A percentile compares a stretch with the other conserved stretches of the same genome.
phyloP scores from a whole-genome alignment of 2,329 filamentous ascomycete species.

The Parastagonospora nodorum region DNA sequence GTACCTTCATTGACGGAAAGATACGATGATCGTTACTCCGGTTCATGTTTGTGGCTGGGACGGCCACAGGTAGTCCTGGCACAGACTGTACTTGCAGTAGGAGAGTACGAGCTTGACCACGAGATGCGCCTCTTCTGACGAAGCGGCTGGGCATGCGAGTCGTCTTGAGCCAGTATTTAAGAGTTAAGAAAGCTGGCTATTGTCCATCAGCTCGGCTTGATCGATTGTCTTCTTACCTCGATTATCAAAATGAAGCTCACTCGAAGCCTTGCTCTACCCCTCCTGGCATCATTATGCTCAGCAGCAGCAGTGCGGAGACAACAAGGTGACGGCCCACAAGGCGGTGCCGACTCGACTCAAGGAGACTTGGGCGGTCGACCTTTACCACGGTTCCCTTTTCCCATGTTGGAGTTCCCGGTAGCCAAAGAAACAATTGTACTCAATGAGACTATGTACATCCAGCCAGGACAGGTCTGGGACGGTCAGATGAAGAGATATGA shows the following conservation, averaged over 20 bases:
- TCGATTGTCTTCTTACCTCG: neutral
- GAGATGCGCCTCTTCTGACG: neutral
- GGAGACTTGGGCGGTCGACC: constrained; percentile 28
- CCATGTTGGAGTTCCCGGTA: constrained; percentile 26
- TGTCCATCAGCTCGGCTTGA: neutral
- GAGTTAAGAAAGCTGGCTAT: neutral
- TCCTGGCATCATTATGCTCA: constrained; percentile 24
- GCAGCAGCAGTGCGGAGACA: constrained; percentile 27
- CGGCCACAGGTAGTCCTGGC: neutral
- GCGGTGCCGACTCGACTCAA: constrained; percentile 24
- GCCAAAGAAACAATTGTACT: constrained; percentile 31
- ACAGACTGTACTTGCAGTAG: neutral
- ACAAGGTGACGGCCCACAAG: constrained; percentile 29
- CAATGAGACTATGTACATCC: constrained; percentile 31
- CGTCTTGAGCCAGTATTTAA: neutral
- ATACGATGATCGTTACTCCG: neutral
- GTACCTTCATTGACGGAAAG: constrained; percentile 20
- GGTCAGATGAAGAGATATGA: constrained; percentile 35
- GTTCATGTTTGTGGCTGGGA: neutral
- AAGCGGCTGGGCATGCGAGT: neutral
- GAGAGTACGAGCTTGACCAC: neutral
- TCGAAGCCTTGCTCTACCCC: constrained; percentile 21
- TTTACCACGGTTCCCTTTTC: constrained; percentile 27
- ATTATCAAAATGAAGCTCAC: constrained; percentile 24
- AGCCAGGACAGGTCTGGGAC: constrained; percentile 28